phyloP scores from a whole-genome alignment of 176 grass and related monocot species.

The Dendrocalamus sinicus region DNA sequence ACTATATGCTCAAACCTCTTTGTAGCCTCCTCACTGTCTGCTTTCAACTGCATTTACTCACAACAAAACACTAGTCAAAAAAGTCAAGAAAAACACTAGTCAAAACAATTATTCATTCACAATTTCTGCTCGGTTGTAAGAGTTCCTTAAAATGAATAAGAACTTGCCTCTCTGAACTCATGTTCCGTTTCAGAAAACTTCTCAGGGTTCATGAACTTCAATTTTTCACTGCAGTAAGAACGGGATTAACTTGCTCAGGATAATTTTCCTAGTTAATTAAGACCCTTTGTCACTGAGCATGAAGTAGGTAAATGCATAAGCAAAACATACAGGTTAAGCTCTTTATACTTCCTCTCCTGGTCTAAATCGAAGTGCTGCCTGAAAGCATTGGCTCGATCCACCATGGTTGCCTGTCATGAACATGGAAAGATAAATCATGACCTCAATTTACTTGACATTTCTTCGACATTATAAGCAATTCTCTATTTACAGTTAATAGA shows the following conservation, averaged over 20 bases:
- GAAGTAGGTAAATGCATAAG: conserved; percentile 8
- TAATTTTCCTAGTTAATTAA: conserved; percentile 6
- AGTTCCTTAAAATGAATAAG: conserved; percentile 29
- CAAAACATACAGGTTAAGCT: conserved; percentile 86
- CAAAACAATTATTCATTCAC: conserved; percentile 28
- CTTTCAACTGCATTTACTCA: conserved; percentile 72
- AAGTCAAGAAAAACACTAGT: conserved; percentile 16
- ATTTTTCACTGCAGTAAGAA: conserved; percentile 73
- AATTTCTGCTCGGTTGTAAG: neutral
- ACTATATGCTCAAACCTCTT: conserved; percentile 84
- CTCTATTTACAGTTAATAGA: neutral
- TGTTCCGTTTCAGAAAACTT: conserved; percentile 69
- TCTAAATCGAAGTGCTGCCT: conserved; percentile 91
- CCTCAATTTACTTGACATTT: neutral
- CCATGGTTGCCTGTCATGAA: conserved; percentile 69
- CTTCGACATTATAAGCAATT: conserved; percentile 11
- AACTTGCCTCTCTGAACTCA: conserved; percentile 82
- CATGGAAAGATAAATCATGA: conserved; percentile 28
- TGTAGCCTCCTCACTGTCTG: conserved; percentile 83
- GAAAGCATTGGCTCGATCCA: conserved; percentile 97
- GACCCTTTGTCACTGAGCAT: neutral
- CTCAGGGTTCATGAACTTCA: conserved; percentile 90
- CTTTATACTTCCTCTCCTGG: conserved; percentile 92
- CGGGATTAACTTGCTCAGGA: conserved; percentile 11
- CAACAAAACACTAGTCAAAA: conserved; percentile 39